Evolutionary conservation across 768 basidiomycete species (phyloP).

Genomic region (Lactifluus rugatus): DNA sequence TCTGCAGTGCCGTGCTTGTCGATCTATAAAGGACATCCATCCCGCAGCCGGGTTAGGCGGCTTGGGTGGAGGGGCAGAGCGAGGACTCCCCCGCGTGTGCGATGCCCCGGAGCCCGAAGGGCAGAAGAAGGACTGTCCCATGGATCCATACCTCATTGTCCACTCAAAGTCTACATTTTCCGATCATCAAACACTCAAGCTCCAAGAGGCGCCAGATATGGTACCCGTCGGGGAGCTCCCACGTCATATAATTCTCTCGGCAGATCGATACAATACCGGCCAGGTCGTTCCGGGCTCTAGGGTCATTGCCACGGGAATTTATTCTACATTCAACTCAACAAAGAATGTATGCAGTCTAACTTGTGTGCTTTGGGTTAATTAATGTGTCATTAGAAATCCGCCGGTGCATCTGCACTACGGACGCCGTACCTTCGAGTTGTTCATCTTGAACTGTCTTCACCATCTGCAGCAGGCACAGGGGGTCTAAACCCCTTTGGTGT

Average conservation of each 20-base stretch:
- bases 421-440: conserved; percentile 91
- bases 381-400: conserved; percentile 47
- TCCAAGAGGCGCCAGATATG: conserved; percentile 99
- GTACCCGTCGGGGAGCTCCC: conserved; percentile 98
- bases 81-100: conserved; percentile 79
- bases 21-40: conserved; percentile 66
- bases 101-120: conserved; percentile 71
- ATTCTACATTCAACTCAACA: conserved; percentile 87
- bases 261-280: conserved; percentile 84
- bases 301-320: conserved; percentile 91
- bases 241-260: conserved; percentile 85
- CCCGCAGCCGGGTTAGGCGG: conserved; percentile 76
- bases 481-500: conserved; percentile 78
- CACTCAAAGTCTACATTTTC: conserved; percentile 92
- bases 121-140: conserved; percentile 88
- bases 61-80: conserved; percentile 75
- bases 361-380: background rate
- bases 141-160: conserved; percentile 93
- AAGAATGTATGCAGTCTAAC: conserved; percentile 48
- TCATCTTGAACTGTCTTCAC: conserved; percentile 83
- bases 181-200: conserved; percentile 92
- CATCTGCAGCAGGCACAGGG: conserved; percentile 55
- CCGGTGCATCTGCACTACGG: conserved; percentile 81
- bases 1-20: conserved; percentile 87
- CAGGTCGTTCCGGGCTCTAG: conserved; percentile 95